These are phyloP conservation scores for Escovopsis sp. DNA, from an alignment of 2,329 filamentous ascomycete genomes.

Conservation along the genomic window DNA sequence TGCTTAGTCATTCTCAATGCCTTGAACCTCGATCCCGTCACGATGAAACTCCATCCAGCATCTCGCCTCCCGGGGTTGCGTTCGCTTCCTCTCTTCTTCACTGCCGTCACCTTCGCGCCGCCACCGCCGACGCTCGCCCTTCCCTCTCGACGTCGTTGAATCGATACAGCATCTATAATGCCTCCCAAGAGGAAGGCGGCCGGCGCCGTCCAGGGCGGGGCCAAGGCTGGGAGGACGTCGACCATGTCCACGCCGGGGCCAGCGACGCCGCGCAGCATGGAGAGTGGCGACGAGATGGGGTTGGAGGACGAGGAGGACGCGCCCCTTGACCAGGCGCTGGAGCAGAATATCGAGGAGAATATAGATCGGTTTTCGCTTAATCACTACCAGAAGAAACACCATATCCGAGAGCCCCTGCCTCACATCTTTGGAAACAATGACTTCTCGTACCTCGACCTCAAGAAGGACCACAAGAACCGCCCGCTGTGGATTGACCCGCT, in stretches of 20 bases:
- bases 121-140: too few species aligned
- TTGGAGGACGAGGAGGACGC: conserved; percentile 31
- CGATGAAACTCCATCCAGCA: too few species aligned
- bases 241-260: conserved; percentile 45
- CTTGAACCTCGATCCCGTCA: too few species aligned
- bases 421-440: conserved; percentile 42
- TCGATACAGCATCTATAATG: conserved; percentile 29
- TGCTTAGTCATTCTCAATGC: too few species aligned
- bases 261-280: conserved; percentile 43
- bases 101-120: too few species aligned
- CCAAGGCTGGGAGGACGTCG: conserved; percentile 43
- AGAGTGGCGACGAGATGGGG: conserved; percentile 35
- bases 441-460: conserved; percentile 69
- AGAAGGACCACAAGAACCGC: conserved; percentile 76
- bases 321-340: conserved; percentile 35
- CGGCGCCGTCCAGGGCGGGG: conserved; percentile 28
- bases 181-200: conserved; percentile 56
- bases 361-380: conserved; percentile 45
- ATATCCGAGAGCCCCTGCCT: conserved; percentile 28
- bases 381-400: conserved; percentile 32
- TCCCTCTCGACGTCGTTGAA: too few species aligned
- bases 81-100: too few species aligned
- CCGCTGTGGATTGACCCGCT: conserved; percentile 89
- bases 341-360: conserved; percentile 41
- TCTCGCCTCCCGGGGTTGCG: too few species aligned